These are phyloP conservation scores for Leccinum rimulosum DNA, from an alignment of 768 basidiomycete species.

Conservation along the genomic window DNA sequence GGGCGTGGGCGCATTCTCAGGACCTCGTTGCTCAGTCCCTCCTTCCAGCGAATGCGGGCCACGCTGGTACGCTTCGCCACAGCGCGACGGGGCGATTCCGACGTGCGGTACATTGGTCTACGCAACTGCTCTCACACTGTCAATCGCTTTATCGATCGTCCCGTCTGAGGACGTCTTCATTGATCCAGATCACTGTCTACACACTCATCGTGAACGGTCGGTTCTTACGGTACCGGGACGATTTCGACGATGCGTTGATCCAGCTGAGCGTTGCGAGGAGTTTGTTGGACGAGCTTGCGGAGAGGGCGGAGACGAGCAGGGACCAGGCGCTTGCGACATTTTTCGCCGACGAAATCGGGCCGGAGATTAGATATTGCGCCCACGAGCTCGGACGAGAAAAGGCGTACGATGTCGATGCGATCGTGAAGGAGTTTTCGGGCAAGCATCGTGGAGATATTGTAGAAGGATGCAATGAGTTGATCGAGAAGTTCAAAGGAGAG, in stretches of 20 bases:
- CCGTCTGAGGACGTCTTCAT: constrained; percentile 53
- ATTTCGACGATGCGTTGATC: constrained; percentile 71
- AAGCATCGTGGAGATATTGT: constrained; percentile 60
- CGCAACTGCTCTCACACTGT: constrained; percentile 70
- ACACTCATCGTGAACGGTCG: constrained; percentile 81
- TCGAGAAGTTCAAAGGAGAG: constrained; percentile 50
- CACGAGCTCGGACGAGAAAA: constrained; percentile 79
- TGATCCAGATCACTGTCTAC: constrained; percentile 75
- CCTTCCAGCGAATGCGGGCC: constrained; percentile 49
- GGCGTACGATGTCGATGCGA: constrained; percentile 79
- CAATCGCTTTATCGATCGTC: constrained; percentile 56
- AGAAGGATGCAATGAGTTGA: constrained; percentile 55
- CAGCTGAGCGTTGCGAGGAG: constrained; percentile 77
- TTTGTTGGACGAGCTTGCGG: constrained; percentile 67
- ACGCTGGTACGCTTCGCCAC: constrained; percentile 60
- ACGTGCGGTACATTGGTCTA: constrained; percentile 75
- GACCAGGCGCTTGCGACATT: constrained; percentile 86
- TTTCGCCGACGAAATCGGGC: constrained; percentile 84
- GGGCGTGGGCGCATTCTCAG: constrained; percentile 89
- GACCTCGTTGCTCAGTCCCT: constrained; percentile 58
- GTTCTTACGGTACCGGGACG: constrained; percentile 71
- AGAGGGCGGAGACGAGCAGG: constrained; percentile 62
- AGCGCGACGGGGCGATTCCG: constrained; percentile 79
- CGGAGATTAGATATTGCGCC: constrained; percentile 89
- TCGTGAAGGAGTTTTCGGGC: constrained; percentile 62